Conservation (phyloP, 2,329 filamentous ascomycete genomes). For the Pseudodiploospora longispora region DNA sequence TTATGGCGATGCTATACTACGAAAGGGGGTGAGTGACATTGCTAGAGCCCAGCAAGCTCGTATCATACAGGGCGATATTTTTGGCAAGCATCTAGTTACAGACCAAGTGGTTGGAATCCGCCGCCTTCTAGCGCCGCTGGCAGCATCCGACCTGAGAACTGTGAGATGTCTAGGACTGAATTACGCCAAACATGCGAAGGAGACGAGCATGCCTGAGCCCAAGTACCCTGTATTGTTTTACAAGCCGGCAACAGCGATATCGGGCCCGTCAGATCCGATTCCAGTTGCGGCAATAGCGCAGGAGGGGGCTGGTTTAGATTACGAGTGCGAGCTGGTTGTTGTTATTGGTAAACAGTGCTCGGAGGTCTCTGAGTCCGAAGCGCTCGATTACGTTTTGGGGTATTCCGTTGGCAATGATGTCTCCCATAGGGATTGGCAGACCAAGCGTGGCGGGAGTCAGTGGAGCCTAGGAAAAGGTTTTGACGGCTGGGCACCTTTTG, state of each 20-base stretch:
- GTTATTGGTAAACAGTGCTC: constrained; percentile 61
- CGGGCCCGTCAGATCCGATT: constrained; percentile 57
- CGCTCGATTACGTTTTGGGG: constrained; percentile 65
- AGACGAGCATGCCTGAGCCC: constrained; percentile 61
- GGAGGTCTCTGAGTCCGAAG: constrained; percentile 56
- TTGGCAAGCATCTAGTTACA: constrained; percentile 55
- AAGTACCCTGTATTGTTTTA: constrained; percentile 65
- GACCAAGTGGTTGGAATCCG: constrained; percentile 49
- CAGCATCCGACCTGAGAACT: constrained; percentile 53
- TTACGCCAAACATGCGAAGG: constrained; percentile 63
- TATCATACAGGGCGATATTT: constrained; percentile 58
- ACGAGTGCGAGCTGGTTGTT: constrained; percentile 71
- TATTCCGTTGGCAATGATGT: constrained; percentile 73
- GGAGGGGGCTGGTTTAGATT: constrained; percentile 59
- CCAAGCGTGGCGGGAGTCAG: constrained; percentile 59
- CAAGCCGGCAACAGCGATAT: constrained; percentile 53
- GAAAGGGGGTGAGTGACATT: constrained; percentile 51
- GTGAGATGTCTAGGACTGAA: constrained; percentile 65
- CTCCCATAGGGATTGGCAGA: constrained; percentile 71
- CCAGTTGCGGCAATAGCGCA: constrained; percentile 60
- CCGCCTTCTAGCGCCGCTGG: constrained; percentile 55
- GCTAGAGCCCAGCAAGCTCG: constrained; percentile 51
- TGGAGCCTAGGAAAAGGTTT: constrained; percentile 68
- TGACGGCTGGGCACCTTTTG: constrained; percentile 67
- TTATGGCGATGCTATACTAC: constrained; percentile 68